Conservation (phyloP, 495 filamentous ascomycete genomes). For the Penicillium soppii region DNA sequence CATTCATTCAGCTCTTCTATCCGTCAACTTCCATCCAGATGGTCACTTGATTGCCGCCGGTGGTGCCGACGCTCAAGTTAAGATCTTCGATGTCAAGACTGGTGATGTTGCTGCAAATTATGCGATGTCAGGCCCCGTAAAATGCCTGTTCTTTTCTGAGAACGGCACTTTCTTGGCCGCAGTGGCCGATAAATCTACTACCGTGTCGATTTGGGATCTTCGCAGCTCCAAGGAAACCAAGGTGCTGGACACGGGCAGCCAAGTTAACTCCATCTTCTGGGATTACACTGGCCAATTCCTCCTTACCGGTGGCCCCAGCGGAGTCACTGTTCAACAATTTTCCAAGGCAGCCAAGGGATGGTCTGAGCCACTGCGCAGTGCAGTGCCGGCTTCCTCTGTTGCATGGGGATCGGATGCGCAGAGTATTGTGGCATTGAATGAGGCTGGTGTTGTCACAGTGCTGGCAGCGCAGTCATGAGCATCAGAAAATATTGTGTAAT, state of each 20-base stretch:
- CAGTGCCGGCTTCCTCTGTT: conserved; percentile 68
- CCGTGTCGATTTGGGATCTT: conserved; percentile 84
- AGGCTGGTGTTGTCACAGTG: conserved; percentile 70
- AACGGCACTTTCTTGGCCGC: conserved; percentile 96
- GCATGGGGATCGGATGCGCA: conserved; percentile 76
- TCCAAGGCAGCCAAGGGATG: conserved; percentile 78
- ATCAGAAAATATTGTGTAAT: conserved; percentile 32
- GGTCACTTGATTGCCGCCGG: conserved; percentile 90
- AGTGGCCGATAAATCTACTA: conserved; percentile 66
- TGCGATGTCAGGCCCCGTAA: conserved; percentile 62
- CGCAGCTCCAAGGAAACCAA: conserved; percentile 77
- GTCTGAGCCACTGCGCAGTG: conserved; percentile 80
- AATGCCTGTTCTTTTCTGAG: conserved; percentile 83
- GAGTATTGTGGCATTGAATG: conserved; percentile 70
- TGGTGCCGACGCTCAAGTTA: conserved; percentile 70
- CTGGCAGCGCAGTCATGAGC: conserved; percentile 49
- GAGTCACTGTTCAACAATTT: conserved; percentile 85
- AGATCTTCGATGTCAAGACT: conserved; percentile 80
- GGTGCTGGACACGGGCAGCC: conserved; percentile 76
- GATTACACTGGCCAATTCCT: conserved; percentile 96
- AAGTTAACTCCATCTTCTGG: conserved; percentile 72
- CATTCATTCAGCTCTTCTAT: conserved; percentile 62
- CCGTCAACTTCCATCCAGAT: conserved; percentile 89
- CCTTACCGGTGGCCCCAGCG: conserved; percentile 74
- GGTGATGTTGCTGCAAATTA: conserved; percentile 70